Evolutionary conservation across 75 land plant genomes (phyloP), one percentile per base, ranked within the genome.

Genomic region (Pinus tabuliformis): DNA sequence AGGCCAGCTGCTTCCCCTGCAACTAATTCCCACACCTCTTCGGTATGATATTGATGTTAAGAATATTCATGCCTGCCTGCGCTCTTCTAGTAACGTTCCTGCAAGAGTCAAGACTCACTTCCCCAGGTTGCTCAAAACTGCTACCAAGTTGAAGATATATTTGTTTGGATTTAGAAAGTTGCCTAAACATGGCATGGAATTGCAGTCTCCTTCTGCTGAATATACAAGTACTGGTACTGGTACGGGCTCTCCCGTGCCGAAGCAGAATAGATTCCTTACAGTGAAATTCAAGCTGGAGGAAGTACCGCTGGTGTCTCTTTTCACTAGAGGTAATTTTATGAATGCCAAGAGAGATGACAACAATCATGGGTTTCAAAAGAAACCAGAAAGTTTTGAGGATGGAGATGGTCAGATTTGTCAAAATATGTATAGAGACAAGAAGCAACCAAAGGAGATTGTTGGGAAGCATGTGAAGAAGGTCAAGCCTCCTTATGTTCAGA

Each of bases 231-330:
- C 54, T 49, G 54, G 59, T 18, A n/a, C n/a, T 21, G 28, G 2
- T 33, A 62, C 30, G 63, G 54, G 12, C 12, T 49, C 12, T 49
- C 54, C 2, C 9, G 12, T 9, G 54, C 54, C 11, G 1, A 56
- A 83, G 70, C 58, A 79, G 45, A 68, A 73, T 68, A 85, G 82
- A 77, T 76, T 80, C 74, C 82, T 90, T 57, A 78, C 82, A 1
- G 85, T 87, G 61, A 91, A 91, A 73, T 84, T 86, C 74, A 88
- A 84, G 78, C 82, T 87, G 24, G 86, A 81, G 58, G 92, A 90
- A n/a, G 89, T 76, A 28, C 54, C 54, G 11, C 1, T 49, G 54
- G 54, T 49, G 11, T 88, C 93, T 6, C 74, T 91, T 62, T 91
- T 91, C 63, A 76, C 85, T 45, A 76, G 87, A 33, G 90, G 83